Evolutionary conservation across 2,329 filamentous ascomycete genomes (phyloP), one percentile per base, ranked within the genome.

Genomic region (Amphichorda felina): DNA sequence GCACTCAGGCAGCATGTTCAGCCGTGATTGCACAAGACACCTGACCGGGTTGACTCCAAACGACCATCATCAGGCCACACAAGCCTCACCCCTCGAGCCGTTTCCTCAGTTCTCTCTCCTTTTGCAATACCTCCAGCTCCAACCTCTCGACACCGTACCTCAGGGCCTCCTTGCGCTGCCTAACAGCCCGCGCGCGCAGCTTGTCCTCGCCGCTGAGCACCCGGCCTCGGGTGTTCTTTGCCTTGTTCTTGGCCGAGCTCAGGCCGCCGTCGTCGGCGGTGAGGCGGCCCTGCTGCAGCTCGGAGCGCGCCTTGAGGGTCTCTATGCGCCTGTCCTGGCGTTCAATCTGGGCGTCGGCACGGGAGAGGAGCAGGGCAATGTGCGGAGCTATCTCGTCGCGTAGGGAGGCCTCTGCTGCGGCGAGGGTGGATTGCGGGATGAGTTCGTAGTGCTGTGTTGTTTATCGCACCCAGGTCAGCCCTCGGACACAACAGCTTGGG

Each of bases 361-460:
- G 79, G 42, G 78, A 72, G 35, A 95, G 76, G 2, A 95, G 74
- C 39, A 77, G 73, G 21, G 79, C 67, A 43, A 94, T 82, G 55
- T 86, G 87, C 8, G 88, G 88, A n/a, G 81, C 79, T 46, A 94
- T 91, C 54, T 94, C 87, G 49, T 85, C 82, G 47, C 87, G 80
- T 14, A 95, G 75, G 4, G 85, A 79, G 45, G 83, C 70, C 58
- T 95, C 88, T 22, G 88, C 88, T 42, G 80, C 72, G 41, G 79
- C 78, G 30, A 95, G 75, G 35, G 83, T 83, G 10, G 82, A 75
- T 54, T 94, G 85, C 13, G 87, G 84, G 46, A 94, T 83, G 29
- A 94, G 77, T 56, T 95, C 88, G 60, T 94, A 95, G 62, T 94
- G 88, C 80, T 93, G 41, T 30, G 28, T 8, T 13, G 5, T 3